Percentiles rank a stretch among this genome's conserved stretches.
Evolutionary conservation across 768 basidiomycete genomes (phyloP).

Genomic region (Ramaria sp.): DNA sequence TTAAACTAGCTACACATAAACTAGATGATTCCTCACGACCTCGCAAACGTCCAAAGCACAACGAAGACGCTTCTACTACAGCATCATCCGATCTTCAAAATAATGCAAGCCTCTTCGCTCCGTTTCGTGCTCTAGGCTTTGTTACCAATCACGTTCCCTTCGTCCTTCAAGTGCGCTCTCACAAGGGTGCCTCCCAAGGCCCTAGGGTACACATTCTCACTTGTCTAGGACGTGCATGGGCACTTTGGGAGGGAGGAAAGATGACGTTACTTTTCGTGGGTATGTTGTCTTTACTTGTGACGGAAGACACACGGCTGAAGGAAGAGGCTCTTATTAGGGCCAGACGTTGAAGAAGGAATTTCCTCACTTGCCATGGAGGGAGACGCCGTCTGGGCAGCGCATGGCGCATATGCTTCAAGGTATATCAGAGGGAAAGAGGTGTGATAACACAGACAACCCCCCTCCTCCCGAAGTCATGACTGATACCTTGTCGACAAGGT

Average conservation of each 20-base stretch:
- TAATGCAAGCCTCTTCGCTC: slow-evolving; percentile 54
- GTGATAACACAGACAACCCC: not conserved
- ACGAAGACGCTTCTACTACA: slow-evolving; percentile 8
- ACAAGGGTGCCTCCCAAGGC: slow-evolving; percentile 76
- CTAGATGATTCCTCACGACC: slow-evolving; percentile 8
- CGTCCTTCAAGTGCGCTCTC: slow-evolving; percentile 71
- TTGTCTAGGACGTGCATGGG: slow-evolving; percentile 84
- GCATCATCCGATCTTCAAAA: not conserved
- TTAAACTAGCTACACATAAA: not conserved
- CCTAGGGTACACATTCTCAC: slow-evolving; percentile 79
- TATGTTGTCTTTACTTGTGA: slow-evolving; percentile 31
- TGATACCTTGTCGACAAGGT: slow-evolving; percentile 29
- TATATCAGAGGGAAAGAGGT: slow-evolving; percentile 89
- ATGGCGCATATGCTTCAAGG: slow-evolving; percentile 59
- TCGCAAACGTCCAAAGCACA: slow-evolving; percentile 10
- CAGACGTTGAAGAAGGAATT: slow-evolving; percentile 68
- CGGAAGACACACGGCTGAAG: not conserved
- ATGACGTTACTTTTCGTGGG: slow-evolving; percentile 91
- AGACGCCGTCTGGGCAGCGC: slow-evolving; percentile 75
- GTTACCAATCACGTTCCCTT: slow-evolving; percentile 89
- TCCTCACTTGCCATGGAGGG: slow-evolving; percentile 72
- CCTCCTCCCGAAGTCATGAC: not conserved
- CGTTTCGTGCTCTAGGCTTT: slow-evolving; percentile 92
- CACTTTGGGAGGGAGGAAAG: slow-evolving; percentile 91
- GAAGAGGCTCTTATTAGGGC: slow-evolving; percentile 38